Conservation (phyloP, 495 filamentous ascomycete species). For the Penicillium cosmopolitanum region DNA sequence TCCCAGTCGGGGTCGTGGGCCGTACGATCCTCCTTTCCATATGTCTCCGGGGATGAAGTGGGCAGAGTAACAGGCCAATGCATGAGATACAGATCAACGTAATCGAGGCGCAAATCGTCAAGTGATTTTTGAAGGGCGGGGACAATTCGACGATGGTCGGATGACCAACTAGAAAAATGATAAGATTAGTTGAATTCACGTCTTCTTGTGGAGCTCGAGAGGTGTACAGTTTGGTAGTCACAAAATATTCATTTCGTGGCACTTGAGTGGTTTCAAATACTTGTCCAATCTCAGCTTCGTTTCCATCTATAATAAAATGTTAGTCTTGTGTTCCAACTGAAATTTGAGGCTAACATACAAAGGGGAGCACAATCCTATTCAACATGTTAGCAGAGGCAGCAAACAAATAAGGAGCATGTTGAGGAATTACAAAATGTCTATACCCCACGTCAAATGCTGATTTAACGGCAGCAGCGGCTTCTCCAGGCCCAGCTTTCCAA, state of each 20-base stretch:
- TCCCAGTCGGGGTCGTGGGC: conserved; percentile 45
- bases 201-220: conserved; percentile 28
- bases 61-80: conserved; percentile 69
- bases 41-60: conserved; percentile 30
- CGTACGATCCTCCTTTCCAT: conserved; percentile 45
- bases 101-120: conserved; percentile 58
- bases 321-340: conserved; percentile 5
- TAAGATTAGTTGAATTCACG: conserved; percentile 33
- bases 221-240: conserved; percentile 63
- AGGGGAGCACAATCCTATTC: conserved; percentile 28
- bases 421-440: conserved; percentile 51
- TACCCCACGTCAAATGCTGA: conserved; percentile 54
- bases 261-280: conserved; percentile 54
- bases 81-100: conserved; percentile 70
- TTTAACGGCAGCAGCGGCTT: conserved; percentile 33
- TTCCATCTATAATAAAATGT: conserved; percentile 36
- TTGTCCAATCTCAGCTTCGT: conserved; percentile 51
- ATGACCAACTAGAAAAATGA: conserved; percentile 24
- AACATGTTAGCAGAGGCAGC: conserved; percentile 15
- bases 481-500: conserved; percentile 36
- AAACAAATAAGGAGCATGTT: not conserved
- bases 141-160: conserved; percentile 50
- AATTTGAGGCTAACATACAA: conserved; percentile 6
- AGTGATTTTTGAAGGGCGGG: conserved; percentile 61
- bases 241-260: conserved; percentile 57